Conservation (phyloP, 495 filamentous ascomycete species). For the Barbatosphaeria neglecta region DNA sequence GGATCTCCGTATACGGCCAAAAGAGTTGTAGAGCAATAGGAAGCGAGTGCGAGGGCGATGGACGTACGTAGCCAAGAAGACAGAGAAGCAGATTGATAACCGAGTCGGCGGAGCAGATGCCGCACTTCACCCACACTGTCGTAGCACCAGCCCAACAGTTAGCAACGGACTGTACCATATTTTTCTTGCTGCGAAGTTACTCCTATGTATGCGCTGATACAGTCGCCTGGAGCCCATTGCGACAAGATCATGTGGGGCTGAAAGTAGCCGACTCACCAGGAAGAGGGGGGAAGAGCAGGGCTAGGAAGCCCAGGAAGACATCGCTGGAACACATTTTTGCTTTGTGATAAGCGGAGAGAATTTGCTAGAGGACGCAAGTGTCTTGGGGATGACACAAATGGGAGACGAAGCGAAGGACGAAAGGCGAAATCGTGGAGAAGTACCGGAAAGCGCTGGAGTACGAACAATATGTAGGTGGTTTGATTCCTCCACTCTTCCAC, state of each 20-base stretch:
- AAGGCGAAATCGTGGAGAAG: background rate
- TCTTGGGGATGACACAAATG: background rate
- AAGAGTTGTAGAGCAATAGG: too few species aligned
- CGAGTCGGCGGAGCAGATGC: slow-evolving; percentile 86
- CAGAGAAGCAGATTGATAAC: slow-evolving; percentile 92
- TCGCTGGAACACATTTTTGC: slow-evolving; percentile 54
- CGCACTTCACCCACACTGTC: slow-evolving; percentile 88
- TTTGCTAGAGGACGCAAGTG: background rate
- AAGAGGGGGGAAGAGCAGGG: slow-evolving; percentile 88
- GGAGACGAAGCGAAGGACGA: background rate
- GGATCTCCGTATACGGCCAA: too few species aligned
- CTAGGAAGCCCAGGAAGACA: slow-evolving; percentile 77
- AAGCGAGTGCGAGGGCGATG: background rate
- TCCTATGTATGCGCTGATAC: too few species aligned
- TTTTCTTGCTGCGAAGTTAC: background rate
- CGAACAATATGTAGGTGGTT: too few species aligned
- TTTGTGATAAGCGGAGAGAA: background rate
- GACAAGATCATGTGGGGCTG: slow-evolving; percentile 5
- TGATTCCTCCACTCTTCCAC: too few species aligned
- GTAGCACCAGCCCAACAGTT: background rate
- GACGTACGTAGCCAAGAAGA: slow-evolving; percentile 60
- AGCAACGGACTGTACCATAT: background rate
- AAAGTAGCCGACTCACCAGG: slow-evolving; percentile 50
- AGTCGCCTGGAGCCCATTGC: slow-evolving; percentile 5
- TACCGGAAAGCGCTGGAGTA: too few species aligned